Percentiles rank a stretch among this genome's conserved stretches.
Conservation (phyloP, 2,329 filamentous ascomycete genomes). For the Arthrobotrys iridis region DNA sequence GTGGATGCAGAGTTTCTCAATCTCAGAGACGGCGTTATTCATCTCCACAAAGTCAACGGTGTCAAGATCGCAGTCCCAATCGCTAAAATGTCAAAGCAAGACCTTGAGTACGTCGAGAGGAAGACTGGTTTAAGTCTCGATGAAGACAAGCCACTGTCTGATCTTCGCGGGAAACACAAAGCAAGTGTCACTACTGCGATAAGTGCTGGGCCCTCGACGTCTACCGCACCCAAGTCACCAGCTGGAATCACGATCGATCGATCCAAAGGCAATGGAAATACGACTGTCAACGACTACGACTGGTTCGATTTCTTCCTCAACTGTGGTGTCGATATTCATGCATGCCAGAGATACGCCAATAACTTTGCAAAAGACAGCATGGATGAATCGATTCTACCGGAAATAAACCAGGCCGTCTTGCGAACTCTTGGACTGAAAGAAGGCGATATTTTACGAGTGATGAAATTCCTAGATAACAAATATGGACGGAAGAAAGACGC, state of each 20-base stretch:
- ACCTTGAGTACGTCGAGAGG: conserved; percentile 92
- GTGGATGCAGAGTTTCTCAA: conserved; percentile 97
- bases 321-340: conserved; percentile 88
- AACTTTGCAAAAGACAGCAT: conserved; percentile 92
- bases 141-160: conserved; percentile 91
- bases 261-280: conserved; percentile 61
- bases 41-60: conserved; percentile 96
- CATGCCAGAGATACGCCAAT: conserved; percentile 92
- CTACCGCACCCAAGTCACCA: conserved; percentile 56
- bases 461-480: conserved; percentile 84
- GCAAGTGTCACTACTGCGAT: conserved; percentile 62
- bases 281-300: conserved; percentile 75
- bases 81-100: conserved; percentile 92
- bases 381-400: conserved; percentile 90
- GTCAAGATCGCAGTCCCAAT: conserved; percentile 98
- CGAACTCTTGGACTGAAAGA: conserved; percentile 92
- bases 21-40: conserved; percentile 93
- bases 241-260: conserved; percentile 58
- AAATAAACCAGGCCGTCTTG: conserved; percentile 83
- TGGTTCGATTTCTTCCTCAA: conserved; percentile 99
- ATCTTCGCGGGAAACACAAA: conserved; percentile 68
- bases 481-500: conserved; percentile 73
- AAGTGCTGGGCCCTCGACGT: conserved; percentile 58
- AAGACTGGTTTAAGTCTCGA: conserved; percentile 85
- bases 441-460: conserved; percentile 95